Evolutionary conservation across 805 yeast species (phyloP), one percentile per base, ranked within the genome.

Genomic region (Candida chauliodis): DNA sequence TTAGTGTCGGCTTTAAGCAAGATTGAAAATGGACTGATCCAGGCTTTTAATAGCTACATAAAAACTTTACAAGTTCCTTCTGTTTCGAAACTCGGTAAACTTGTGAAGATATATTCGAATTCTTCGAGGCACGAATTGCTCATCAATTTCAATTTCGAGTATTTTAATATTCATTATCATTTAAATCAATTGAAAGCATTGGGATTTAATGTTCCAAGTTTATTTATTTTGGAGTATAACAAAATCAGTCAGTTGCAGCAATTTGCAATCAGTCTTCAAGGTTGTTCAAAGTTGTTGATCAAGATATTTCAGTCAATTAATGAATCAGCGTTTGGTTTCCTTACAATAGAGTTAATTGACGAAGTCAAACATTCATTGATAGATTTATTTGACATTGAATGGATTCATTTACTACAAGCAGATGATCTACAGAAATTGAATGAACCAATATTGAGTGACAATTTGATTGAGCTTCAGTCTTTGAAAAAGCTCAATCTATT

Each of bases 191-290:
- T 84, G 21, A 53, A 63, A 5, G 58, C 68, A 43, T 55, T 79
- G 44, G 79, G 76, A 0, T 76, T 69, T 49, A 74, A 71, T 7
- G 58, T 87, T 0, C 91, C 95, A 0, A 73, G 73, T 18, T 49
- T 66, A 4, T 43, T 84, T 2, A 44, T 63, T 10, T 50, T 72
- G 2, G 68, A 64, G 19, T 67, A 86, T 1, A 67, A 76, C 30
- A 71, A 67, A 21, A 64, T 80, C 2, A 66, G 74, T 39, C 60
- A 67, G 21, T 50, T 83, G 0, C 72, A 78, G 36, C 87, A 90
- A 0, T 70, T 71, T 44, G 81, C 84, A 0, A 59, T 71, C 3
- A 62, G 71, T 8, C 43, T 87, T 6, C 53, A 28, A 16, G 35
- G 37, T 25, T 36, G 37, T 13, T 24, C 33, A n/a, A 25, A 41